Conservation (phyloP, 805 yeast genomes). For the Pichia paraexigua region DNA sequence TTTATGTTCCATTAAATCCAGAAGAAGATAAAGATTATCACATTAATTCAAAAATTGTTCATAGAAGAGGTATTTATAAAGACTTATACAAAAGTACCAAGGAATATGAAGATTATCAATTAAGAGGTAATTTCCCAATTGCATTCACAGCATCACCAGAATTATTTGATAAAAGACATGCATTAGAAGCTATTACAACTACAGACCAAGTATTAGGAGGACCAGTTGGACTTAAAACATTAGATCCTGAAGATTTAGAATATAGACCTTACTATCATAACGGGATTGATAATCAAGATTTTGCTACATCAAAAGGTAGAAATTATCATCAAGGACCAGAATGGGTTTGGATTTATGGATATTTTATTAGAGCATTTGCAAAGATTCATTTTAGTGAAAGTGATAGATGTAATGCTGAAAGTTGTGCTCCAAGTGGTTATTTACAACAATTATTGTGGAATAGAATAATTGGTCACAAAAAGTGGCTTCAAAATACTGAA, state of each 20-base stretch:
- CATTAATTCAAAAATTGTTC: conserved; percentile 56
- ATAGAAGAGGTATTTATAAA: conserved; percentile 91
- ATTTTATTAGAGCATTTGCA: conserved; percentile 71
- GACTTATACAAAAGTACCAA: conserved; percentile 77
- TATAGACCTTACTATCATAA: conserved; percentile 86
- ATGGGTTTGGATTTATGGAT: conserved; percentile 93
- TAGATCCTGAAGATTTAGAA: conserved; percentile 88
- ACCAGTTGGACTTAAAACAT: conserved; percentile 83
- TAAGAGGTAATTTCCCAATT: conserved; percentile 86
- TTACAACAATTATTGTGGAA: conserved; percentile 51
- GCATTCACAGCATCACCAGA: conserved; percentile 97
- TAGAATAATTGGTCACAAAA: conserved; percentile 55
- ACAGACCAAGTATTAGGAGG: conserved; percentile 79
- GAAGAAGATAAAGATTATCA: conserved; percentile 53
- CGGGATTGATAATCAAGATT: conserved; percentile 72
- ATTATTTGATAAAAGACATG: conserved; percentile 56
- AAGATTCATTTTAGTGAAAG: conserved; percentile 37
- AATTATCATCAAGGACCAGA: conserved; percentile 99
- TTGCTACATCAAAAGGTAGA: conserved; percentile 90
- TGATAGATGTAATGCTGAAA: background rate
- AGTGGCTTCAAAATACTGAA: conserved; percentile 64
- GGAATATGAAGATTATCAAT: conserved; percentile 87
- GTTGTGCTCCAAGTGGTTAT: conserved; percentile 37
- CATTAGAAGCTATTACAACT: conserved; percentile 52
- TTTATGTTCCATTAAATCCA: conserved; percentile 63